Conservation (phyloP, 148 eudicot species). For the Pouteria glomerata region DNA sequence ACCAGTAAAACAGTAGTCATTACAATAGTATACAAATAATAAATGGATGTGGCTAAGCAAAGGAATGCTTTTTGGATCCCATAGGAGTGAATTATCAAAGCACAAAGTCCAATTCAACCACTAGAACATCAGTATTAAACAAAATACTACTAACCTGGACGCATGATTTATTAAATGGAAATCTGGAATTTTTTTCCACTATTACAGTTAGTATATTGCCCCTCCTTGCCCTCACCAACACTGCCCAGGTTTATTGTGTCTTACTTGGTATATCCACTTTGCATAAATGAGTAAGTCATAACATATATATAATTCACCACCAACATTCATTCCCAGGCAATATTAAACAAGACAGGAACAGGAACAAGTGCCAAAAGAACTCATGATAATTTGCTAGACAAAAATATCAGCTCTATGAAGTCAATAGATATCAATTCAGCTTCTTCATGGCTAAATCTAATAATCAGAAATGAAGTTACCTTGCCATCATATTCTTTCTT, state of each 20-base stretch:
- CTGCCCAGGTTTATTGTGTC: neutral
- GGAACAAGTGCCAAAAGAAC: too few relatives aligned
- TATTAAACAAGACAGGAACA: neutral
- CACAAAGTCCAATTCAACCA: neutral
- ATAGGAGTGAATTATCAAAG: neutral
- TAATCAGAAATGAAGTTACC: slow-evolving; percentile 27
- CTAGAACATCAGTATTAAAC: neutral
- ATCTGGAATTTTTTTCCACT: too few relatives aligned
- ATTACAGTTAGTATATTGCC: too few relatives aligned
- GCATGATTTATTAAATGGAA: too few relatives aligned
- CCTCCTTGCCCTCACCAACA: neutral
- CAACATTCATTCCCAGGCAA: neutral
- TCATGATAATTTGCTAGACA: too few relatives aligned
- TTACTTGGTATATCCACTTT: neutral
- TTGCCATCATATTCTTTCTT: slow-evolving; percentile 91
- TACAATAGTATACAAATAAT: neutral
- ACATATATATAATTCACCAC: neutral
- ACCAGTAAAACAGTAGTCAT: neutral
- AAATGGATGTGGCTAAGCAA: neutral
- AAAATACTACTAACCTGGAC: too few relatives aligned
- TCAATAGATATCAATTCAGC: neutral
- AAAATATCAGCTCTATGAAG: neutral
- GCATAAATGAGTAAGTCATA: neutral
- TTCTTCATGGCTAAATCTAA: neutral
- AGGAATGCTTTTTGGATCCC: neutral